Evolutionary conservation across 352 stramenopile species (phyloP), one percentile per base, ranked within the genome.

Genomic region (Pythium dissimile): DNA sequence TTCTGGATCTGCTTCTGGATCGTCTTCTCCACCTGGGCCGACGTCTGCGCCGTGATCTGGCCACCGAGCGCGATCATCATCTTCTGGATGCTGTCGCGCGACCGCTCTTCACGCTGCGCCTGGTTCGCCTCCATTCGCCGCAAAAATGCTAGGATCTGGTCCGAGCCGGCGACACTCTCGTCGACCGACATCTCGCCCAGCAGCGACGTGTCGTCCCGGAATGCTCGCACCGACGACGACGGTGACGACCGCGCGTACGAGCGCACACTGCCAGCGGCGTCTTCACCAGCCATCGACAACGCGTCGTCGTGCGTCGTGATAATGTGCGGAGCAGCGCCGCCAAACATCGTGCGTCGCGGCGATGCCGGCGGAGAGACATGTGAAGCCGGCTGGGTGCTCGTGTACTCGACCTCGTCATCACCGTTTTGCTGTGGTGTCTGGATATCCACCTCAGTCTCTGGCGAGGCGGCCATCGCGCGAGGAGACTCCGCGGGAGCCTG

Each of bases 1-100:
- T 67, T 85, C 62, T 94, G 84, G 45, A 94, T 64, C 54, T 94
- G 84, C 64, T 90, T 90, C 55, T 89, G 78, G 43, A 94, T 82
- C 30, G 81, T 83, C 59, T 91, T 92, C 53, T 94, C 84, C 11
- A 92, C 76, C 53, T 94, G 84, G 3, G 65, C 69, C 3, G 79
- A 75, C 11, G 86, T 67, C 21, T 90, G 80, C 5, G 72, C 57
- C 11, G 72, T 79, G 57, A 92, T 51, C 35, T 88, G 77, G 34
- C 66, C 74, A 26, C 78, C 72, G 31, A 94, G 28, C 37, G 54
- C 86, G 21, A 72, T 59, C 70, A 89, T 84, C 43, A 87, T 55
- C 16, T 71, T 64, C 23, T 75, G 80, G 60, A 89, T 80, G 39
- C 88, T 75, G 31, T 94, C 80, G 61, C 79, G 80, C 11, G 84